Evolutionary conservation across 768 basidiomycete genomes (phyloP).

Genomic region (Mrakia hoshinonis): DNA sequence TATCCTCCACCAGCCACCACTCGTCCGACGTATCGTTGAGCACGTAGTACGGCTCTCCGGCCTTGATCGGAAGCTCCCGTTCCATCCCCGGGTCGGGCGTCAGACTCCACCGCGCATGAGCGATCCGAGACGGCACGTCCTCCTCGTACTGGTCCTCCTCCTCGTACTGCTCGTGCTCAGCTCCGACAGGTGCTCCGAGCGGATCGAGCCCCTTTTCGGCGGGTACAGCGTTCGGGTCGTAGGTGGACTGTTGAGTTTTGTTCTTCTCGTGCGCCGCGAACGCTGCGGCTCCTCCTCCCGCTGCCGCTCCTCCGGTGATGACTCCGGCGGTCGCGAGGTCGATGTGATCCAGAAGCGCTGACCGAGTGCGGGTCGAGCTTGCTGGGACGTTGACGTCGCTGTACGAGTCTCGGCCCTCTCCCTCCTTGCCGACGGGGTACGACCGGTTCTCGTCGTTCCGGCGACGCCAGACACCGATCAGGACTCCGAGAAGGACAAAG

Average conservation of each 20-base stretch:
- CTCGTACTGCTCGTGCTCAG: constrained; percentile 35
- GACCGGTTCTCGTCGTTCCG: constrained; percentile 28
- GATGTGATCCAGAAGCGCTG: constrained; percentile 80
- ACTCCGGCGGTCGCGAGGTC: constrained; percentile 80
- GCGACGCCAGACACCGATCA: constrained; percentile 35
- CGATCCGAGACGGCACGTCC: constrained; percentile 38
- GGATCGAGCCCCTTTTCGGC: constrained; percentile 17
- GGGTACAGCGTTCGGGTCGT: constrained; percentile 19
- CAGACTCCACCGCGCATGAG: constrained; percentile 52
- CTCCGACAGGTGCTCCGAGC: constrained; percentile 32
- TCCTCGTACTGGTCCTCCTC: constrained; percentile 39
- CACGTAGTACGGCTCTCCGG: constrained; percentile 43
- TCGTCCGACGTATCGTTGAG: constrained; percentile 42
- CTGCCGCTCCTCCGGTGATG: constrained; percentile 51
- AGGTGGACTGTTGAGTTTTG: constrained; percentile 19
- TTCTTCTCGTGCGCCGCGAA: constrained; percentile 18
- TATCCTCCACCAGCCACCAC: constrained; percentile 90
- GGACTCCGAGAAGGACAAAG: constrained; percentile 37
- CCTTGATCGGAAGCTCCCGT: constrained; percentile 47
- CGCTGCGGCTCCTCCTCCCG: constrained; percentile 28
- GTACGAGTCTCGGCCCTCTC: constrained; percentile 29
- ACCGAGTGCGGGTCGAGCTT: constrained; percentile 48
- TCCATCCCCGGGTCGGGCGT: constrained; percentile 46
- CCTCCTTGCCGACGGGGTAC: constrained; percentile 31
- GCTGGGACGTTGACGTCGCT: constrained; percentile 32